Evolutionary conservation across 768 basidiomycete species (phyloP).

Genomic region (Tubosaeta sp.): DNA sequence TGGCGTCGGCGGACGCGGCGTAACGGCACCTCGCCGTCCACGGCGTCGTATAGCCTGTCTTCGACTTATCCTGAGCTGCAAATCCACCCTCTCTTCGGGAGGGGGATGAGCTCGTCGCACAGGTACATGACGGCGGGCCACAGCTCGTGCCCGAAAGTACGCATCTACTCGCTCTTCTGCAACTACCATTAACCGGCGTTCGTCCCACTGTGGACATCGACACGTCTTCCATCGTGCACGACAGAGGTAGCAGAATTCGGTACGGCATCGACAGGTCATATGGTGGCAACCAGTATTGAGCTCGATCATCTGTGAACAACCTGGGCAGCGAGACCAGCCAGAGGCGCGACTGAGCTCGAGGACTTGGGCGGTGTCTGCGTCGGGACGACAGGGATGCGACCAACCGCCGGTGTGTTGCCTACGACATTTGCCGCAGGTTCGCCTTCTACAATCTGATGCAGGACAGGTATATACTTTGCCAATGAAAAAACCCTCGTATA

Average conservation of each 20-base stretch:
- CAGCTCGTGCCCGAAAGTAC: no score
- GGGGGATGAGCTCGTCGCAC: no score
- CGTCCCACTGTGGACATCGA: constrained; percentile 65
- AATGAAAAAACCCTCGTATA: constrained; percentile 24
- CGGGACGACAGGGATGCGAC: constrained; percentile 24
- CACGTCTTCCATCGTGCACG: constrained; percentile 31
- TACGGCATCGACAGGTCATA: constrained; percentile 38
- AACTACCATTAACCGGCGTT: constrained; percentile 33
- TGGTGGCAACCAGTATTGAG: constrained; percentile 36
- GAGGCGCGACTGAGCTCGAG: constrained; percentile 22
- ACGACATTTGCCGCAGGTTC: constrained; percentile 27
- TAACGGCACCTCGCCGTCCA: constrained; percentile 3
- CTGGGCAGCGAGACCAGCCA: constrained; percentile 40
- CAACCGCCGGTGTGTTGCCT: constrained; percentile 19
- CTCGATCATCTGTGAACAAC: constrained; percentile 37
- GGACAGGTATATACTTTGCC: constrained; percentile 17
- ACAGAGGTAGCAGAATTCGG: constrained; percentile 46
- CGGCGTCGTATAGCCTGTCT: not conserved
- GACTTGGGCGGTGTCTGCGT: constrained; percentile 23
- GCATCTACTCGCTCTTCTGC: no score
- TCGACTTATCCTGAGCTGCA: constrained; percentile 24
- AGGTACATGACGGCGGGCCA: no score
- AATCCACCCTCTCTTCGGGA: constrained; percentile 41
- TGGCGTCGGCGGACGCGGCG: not conserved
- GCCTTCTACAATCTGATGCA: constrained; percentile 13